Percentiles rank a stretch among this genome's conserved stretches.
Conservation (phyloP, 1,284 basidiomycete genomes). For the Moniliella sp. region DNA sequence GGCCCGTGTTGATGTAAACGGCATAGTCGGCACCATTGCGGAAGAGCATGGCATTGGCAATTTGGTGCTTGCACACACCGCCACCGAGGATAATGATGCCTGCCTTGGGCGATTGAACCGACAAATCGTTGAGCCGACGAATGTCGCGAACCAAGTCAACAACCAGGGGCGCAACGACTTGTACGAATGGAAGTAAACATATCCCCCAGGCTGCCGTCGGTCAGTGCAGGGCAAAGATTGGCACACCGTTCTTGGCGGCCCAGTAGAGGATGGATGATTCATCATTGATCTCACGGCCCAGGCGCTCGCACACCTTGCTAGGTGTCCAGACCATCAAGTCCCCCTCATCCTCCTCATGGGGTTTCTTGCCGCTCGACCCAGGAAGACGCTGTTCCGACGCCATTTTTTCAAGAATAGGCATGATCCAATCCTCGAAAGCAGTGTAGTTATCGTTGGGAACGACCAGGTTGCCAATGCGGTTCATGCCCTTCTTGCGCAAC, state of each 20-base stretch:
- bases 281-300: slow-evolving; percentile 88
- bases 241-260: slow-evolving; percentile 88
- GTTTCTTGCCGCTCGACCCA: no score
- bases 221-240: slow-evolving; percentile 95
- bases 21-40: slow-evolving; percentile 84
- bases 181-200: slow-evolving; percentile 91
- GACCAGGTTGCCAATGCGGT: slow-evolving; percentile 89
- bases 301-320: slow-evolving; percentile 67
- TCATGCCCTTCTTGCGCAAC: slow-evolving; percentile 64
- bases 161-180: slow-evolving; percentile 52
- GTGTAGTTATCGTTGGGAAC: slow-evolving; percentile 98
- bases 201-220: slow-evolving; percentile 89
- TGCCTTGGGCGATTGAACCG: slow-evolving; percentile 68
- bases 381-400: slow-evolving; percentile 75
- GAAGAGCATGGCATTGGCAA: slow-evolving; percentile 96
- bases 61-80: slow-evolving; percentile 97
- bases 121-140: slow-evolving; percentile 67
- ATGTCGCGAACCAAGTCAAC: slow-evolving; percentile 92
- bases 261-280: slow-evolving; percentile 87
- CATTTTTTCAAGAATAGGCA: slow-evolving; percentile 77
- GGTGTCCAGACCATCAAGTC: slow-evolving; percentile 57
- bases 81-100: slow-evolving; percentile 97
- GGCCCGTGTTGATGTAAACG: slow-evolving; percentile 93
- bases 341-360: no score
- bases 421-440: slow-evolving; percentile 96